These are phyloP conservation scores for Pseudogymnoascus destructans DNA, from an alignment of 2,329 filamentous ascomycete genomes.

Conservation along the genomic window DNA sequence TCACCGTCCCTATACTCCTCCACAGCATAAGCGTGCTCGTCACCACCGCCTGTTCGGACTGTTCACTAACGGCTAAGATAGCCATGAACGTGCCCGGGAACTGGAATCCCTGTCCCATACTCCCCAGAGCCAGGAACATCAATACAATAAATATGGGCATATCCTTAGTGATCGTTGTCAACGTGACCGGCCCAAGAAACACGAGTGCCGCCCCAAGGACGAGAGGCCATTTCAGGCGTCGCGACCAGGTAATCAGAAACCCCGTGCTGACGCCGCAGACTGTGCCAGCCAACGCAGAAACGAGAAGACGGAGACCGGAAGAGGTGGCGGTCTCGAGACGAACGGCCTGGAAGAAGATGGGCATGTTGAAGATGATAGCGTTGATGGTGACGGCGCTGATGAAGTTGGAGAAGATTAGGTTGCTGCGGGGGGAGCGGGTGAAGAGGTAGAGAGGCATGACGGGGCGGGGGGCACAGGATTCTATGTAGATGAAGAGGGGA, in stretches of 20 bases:
- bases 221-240: slow-evolving; percentile 46
- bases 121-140: slow-evolving; percentile 41
- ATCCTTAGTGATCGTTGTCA: slow-evolving; percentile 37
- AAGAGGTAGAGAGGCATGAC: slow-evolving; percentile 48
- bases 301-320: slow-evolving; percentile 59
- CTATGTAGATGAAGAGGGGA: slow-evolving; percentile 39
- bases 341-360: slow-evolving; percentile 65
- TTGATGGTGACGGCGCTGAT: slow-evolving; percentile 39
- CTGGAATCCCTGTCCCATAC: slow-evolving; percentile 48
- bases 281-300: slow-evolving; percentile 46
- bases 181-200: slow-evolving; percentile 37
- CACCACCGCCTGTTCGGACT: slow-evolving; percentile 52
- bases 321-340: slow-evolving; percentile 55
- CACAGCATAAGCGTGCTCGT: slow-evolving; percentile 60
- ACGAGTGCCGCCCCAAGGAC: slow-evolving; percentile 36
- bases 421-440: slow-evolving; percentile 36
- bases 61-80: slow-evolving; percentile 44
- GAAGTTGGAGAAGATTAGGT: slow-evolving; percentile 44
- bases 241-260: slow-evolving; percentile 47
- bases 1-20: slow-evolving; percentile 56
- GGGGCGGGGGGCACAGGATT: slow-evolving; percentile 38
- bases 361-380: slow-evolving; percentile 48
- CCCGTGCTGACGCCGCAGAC: slow-evolving; percentile 43
- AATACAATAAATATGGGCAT: slow-evolving; percentile 42
- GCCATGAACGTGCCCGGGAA: slow-evolving; percentile 53